Conservation (phyloP, 768 basidiomycete genomes). For the Boletus rubescentipes region DNA sequence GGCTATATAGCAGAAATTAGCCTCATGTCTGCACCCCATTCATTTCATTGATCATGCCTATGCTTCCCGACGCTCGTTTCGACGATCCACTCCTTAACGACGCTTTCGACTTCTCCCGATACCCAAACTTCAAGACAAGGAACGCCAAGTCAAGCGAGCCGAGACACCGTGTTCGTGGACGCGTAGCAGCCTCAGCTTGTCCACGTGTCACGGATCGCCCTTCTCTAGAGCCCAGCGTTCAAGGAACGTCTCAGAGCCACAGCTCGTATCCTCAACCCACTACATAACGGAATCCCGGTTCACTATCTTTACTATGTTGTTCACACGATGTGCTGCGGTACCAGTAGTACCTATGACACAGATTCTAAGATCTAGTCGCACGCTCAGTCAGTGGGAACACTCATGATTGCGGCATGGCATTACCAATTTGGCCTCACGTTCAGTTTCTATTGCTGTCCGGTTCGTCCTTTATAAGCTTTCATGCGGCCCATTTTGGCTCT, state of each 20-base stretch:
- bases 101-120: slow-evolving; percentile 18
- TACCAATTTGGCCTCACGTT: not conserved
- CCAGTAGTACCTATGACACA: too few species aligned
- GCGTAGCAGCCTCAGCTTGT: not conserved
- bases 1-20: not conserved
- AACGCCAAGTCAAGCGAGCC: not conserved
- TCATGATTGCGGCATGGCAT: too few species aligned
- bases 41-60: not conserved
- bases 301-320: slow-evolving; percentile 1
- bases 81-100: slow-evolving; percentile 21
- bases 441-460: not conserved
- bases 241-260: slow-evolving; percentile 27
- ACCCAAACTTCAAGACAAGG: slow-evolving; percentile 7
- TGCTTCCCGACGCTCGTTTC: slow-evolving; percentile 20
- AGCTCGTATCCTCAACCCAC: slow-evolving; percentile 18
- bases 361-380: too few species aligned
- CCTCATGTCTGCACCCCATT: not conserved
- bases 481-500: not conserved
- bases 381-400: too few species aligned
- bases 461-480: slow-evolving; percentile 1
- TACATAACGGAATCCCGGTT: slow-evolving; percentile 20
- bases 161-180: slow-evolving; percentile 4
- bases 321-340: too few species aligned
- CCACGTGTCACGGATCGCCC: not conserved
- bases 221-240: not conserved